Base-by-base conservation (phyloP, 2,329 filamentous ascomycete species). In the Diaporthe nobilis region DNA sequence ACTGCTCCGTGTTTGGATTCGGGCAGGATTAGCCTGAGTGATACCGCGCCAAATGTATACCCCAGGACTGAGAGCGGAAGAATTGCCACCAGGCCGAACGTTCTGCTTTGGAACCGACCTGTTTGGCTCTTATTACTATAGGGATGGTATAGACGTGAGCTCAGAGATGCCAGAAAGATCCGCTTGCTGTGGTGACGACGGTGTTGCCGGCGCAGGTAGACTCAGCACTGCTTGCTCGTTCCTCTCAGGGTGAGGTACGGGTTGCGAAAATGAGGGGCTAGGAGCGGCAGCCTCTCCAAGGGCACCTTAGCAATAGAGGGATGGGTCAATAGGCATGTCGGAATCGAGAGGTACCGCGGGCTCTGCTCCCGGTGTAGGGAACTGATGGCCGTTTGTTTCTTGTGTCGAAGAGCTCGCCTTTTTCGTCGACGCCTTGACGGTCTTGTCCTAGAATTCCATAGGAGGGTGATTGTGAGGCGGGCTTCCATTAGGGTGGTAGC, bases 401-500 rank as follows among this genome's bases (percentile, higher is more conserved):
- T 4, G 10, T 7, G 2, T 5, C 20, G 25, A 10, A 25, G 10
- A 37, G 5, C 2, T 4, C 28, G 44, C 20, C 28, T 51, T 1
- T 15, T 3, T 2, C n/a, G 20, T 7, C 20, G 28, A 37, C 37
- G 20, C 13, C 20, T 37, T 37, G 12, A 25, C 15, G 47, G 25
- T 25, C 22, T 3, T 28, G 13, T 3, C 8, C 42, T 70, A 77
- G 25, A 76, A 53, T 4, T 77, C 75, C 75, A 76, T 75, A 25
- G 76, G 74, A 28, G 74, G 71, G 60, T 77, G 76, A 31, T 77
- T 77, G 60, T 77, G 76, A 42, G 76, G 76, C 10, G 72, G 76
- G 49, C 74, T 76, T 20, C 76, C 76, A 13, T 75, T 74, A 2
- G 76, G 76, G 39, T 77, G 76, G 22, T 77, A 77, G 10, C 76